phyloP scores from a whole-genome alignment of 2,329 filamentous ascomycete species.

The Fusarium sp. region DNA sequence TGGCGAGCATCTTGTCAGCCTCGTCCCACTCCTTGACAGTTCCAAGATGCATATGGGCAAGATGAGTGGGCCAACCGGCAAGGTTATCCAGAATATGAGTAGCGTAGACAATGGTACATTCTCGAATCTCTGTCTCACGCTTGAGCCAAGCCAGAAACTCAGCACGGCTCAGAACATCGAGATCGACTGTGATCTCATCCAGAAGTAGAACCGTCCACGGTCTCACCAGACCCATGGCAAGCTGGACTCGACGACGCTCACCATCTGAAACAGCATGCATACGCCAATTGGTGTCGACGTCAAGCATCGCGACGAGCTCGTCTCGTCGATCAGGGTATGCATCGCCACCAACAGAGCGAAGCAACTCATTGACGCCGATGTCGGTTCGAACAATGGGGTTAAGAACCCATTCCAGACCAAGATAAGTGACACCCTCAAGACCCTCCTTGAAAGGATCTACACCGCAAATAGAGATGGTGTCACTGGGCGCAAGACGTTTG shows the following conservation, averaged over 20 bases:
- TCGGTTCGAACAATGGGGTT: slow-evolving; percentile 96
- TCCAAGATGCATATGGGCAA: slow-evolving; percentile 95
- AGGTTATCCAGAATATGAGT: slow-evolving; percentile 98
- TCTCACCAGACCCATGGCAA: slow-evolving; percentile 92
- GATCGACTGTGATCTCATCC: slow-evolving; percentile 96
- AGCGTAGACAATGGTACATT: slow-evolving; percentile 95
- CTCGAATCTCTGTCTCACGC: slow-evolving; percentile 80
- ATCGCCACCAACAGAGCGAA: slow-evolving; percentile 86
- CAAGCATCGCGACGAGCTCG: slow-evolving; percentile 86
- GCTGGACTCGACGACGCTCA: slow-evolving; percentile 88
- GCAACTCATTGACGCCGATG: slow-evolving; percentile 87
- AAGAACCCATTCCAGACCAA: slow-evolving; percentile 97
- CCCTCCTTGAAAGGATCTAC: slow-evolving; percentile 91
- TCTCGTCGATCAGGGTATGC: slow-evolving; percentile 83
- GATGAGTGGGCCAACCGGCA: slow-evolving; percentile 91
- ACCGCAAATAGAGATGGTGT: slow-evolving; percentile 79
- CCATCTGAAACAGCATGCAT: slow-evolving; percentile 97
- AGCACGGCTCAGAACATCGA: slow-evolving; percentile 85
- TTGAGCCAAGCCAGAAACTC: slow-evolving; percentile 90
- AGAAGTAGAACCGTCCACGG: slow-evolving; percentile 92
- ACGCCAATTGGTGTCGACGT: slow-evolving; percentile 91
- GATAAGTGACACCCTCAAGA: slow-evolving; percentile 94
- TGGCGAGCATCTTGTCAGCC: slow-evolving; percentile 73
- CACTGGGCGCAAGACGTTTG: slow-evolving; percentile 86
- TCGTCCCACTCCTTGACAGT: slow-evolving; percentile 86